Base-by-base conservation (phyloP, 345 rosid genomes). In the Adansonia digitata region DNA sequence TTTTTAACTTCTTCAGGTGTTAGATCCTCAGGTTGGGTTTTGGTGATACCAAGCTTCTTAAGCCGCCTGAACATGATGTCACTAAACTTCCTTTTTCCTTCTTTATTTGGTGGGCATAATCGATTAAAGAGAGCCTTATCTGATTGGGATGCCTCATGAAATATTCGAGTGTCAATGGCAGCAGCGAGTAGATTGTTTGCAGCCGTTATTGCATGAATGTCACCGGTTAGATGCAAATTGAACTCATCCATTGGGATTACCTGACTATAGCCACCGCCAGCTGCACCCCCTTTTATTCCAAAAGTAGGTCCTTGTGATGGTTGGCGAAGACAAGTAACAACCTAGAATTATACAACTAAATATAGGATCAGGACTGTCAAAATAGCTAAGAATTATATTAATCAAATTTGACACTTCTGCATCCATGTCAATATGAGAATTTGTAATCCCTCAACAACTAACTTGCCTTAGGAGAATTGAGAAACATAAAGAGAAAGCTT, bases 241-340 rank as follows among this genome's bases (percentile, higher is more conserved):
- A 96, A 93, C 84, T 96, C 99, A 80, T 96, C 99, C 99, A 96
- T 96, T 20, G 99, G 99, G 67, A 93, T 89, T 72, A 96, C 98
- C 80, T 96, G 99, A 84, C 97, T 96, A 65, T 96, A 93, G 43
- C 99, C 99, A 55, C 99, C 99, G 75, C 99, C 99, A 0, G 98
- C 99, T 60, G 99, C 99, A 40, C 99, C 99, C 40, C 99, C 98
- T 84, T 93, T 96, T 77, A 96, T 96, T 78, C 99, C 98, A 85
- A 96, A 96, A 49, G 98, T 96, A 0, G 99, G 99, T 57, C 99
- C 99, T 90, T 93, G 99, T 20, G 99, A 96, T 40, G 99, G 99
- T 85, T 96, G 99, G 62, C 99, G 97, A 74, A 96, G 83, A 77
- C 99, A 93, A 40, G 99, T 92, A 77, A 93, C 89, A 79, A 96